Evolutionary conservation across 2,329 filamentous ascomycete species (phyloP).

Genomic region (Neocucurbitaria cava): DNA sequence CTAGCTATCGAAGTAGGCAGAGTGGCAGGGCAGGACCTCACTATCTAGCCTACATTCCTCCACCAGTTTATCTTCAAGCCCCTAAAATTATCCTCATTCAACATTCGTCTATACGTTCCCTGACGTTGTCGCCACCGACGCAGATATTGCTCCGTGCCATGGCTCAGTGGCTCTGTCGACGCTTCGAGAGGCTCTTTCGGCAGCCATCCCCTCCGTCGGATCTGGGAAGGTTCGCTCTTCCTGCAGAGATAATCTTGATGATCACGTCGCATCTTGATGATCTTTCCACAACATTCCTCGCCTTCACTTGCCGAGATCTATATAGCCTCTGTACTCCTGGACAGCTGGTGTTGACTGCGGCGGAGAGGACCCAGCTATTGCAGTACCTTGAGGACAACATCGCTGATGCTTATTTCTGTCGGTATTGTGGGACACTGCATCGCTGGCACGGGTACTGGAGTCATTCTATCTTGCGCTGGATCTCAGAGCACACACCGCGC

Average conservation of each 20-base stretch:
- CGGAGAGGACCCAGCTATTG: conserved; percentile 21
- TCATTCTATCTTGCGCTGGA: background rate
- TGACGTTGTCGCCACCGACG: conserved; percentile 6
- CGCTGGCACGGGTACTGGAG: conserved; percentile 23
- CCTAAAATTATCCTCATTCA: conserved; percentile 7
- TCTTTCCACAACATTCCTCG: conserved; percentile 13
- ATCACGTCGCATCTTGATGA: conserved; percentile 18
- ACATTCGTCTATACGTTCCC: conserved; percentile 8
- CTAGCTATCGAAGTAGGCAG: conserved; percentile 8
- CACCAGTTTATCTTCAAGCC: conserved; percentile 7
- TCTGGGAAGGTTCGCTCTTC: conserved; percentile 16
- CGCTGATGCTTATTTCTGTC: conserved; percentile 21
- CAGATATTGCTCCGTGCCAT: background rate
- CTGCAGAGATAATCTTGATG: conserved; percentile 24
- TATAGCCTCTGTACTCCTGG: conserved; percentile 7
- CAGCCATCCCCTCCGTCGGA: conserved; percentile 3
- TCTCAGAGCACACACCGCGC: background rate
- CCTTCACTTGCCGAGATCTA: conserved; percentile 24
- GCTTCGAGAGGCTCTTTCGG: conserved; percentile 8
- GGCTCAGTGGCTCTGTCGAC: background rate
- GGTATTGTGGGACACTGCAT: conserved; percentile 27
- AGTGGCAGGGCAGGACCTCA: conserved; percentile 7
- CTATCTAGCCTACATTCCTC: conserved; percentile 7
- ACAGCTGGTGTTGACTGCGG: background rate
- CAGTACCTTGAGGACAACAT: conserved; percentile 23